phyloP scores from a whole-genome alignment of 352 stramenopile species.

The Globisporangium okanoganense region DNA sequence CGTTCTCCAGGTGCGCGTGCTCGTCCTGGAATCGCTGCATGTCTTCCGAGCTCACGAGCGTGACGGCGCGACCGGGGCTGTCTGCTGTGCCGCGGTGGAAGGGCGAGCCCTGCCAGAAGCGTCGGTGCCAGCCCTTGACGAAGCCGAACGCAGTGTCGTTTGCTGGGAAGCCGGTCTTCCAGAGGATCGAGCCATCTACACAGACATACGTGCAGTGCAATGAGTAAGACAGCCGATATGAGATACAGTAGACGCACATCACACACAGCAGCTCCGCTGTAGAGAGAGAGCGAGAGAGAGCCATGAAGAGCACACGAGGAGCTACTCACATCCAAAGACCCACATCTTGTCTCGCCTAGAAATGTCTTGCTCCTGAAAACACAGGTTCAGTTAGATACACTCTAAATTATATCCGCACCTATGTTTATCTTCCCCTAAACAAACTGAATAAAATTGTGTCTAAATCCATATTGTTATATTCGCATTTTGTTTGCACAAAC shows the following conservation, averaged over 20 bases:
- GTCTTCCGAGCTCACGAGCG: slow-evolving; percentile 75
- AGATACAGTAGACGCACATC: not conserved
- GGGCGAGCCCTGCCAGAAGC: slow-evolving; percentile 88
- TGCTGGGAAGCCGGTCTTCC: slow-evolving; percentile 29
- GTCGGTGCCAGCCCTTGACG: slow-evolving; percentile 81
- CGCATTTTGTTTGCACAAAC: slow-evolving; percentile 1
- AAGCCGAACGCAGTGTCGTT: slow-evolving; percentile 34
- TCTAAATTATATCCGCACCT: slow-evolving; percentile 6
- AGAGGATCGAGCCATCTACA: slow-evolving; percentile 25
- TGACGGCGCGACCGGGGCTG: slow-evolving; percentile 78
- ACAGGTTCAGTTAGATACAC: not conserved
- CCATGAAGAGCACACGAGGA: slow-evolving; percentile 55
- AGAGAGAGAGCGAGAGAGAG: slow-evolving; percentile 47
- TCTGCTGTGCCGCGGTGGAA: slow-evolving; percentile 83
- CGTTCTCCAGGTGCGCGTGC: slow-evolving; percentile 51
- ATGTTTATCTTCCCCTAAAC: not conserved
- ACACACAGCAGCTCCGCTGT: not conserved
- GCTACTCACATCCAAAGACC: slow-evolving; percentile 85
- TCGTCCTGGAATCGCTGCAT: slow-evolving; percentile 76
- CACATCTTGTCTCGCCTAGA: slow-evolving; percentile 38
- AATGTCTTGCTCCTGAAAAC: slow-evolving; percentile 12
- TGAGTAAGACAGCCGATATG: not conserved
- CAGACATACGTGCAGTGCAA: not conserved
- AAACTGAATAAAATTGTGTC: not conserved
- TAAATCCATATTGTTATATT: not conserved